Evolutionary conservation across 164 flowering plant genomes (phyloP).

Genomic region (Pachysandra terminalis): DNA sequence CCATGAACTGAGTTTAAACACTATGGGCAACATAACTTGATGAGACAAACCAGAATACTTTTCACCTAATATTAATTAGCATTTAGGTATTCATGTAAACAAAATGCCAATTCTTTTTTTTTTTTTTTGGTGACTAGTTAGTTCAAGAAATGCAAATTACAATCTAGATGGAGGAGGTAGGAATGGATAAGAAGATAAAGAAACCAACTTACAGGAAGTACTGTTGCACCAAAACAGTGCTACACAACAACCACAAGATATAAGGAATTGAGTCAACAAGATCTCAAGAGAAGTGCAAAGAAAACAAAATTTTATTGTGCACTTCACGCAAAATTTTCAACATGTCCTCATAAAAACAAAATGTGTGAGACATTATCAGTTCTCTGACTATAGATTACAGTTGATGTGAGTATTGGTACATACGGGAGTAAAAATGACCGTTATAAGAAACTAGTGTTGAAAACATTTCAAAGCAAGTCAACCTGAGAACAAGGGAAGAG

Average conservation of each 20-base stretch:
- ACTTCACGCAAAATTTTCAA: not conserved
- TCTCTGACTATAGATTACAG: conserved; percentile 1
- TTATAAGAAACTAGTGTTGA: too few species aligned
- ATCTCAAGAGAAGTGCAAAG: not conserved
- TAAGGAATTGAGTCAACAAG: not conserved
- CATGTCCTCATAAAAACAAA: not conserved
- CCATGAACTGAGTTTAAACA: too few species aligned
- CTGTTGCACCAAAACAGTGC: not conserved
- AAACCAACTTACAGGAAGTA: too few species aligned
- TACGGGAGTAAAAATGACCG: not conserved
- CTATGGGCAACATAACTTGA: too few species aligned
- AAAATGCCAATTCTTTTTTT: too few species aligned
- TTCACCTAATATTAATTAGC: too few species aligned
- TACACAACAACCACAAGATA: not conserved
- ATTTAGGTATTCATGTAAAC: too few species aligned
- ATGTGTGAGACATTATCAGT: not conserved
- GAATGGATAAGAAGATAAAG: too few species aligned
- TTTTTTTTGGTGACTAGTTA: too few species aligned
- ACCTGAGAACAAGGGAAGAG: not conserved
- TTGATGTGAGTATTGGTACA: conserved; percentile 11
- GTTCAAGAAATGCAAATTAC: too few species aligned
- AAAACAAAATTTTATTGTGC: not conserved
- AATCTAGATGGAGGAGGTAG: too few species aligned
- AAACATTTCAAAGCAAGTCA: not conserved
- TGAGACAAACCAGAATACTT: too few species aligned